Evolutionary conservation across 805 yeast genomes (phyloP), one percentile per base, ranked within the genome.

Genomic region (Ogataea ganodermae): DNA sequence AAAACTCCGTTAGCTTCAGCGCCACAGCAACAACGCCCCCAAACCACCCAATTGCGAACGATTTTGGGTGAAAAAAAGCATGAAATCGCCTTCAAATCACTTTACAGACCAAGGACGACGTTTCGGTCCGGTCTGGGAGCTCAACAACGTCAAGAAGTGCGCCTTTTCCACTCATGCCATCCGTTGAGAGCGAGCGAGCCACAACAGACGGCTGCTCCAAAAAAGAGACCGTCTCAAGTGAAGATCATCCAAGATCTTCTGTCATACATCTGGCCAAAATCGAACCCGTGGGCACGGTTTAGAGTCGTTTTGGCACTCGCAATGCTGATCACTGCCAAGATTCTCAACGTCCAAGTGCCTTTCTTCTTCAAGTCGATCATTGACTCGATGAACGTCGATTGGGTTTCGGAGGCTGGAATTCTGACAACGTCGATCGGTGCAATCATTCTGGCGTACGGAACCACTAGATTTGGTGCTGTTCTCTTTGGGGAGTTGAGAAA

Each of bases 321-420:
- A 0, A 71, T 94, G 48, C 74, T 94, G 49, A 78, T 94, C 3
- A 81, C 83, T 0, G 86, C 97, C 16, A 94, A 94, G 64, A 62
- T 94, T 6, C 72, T 94, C 30, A 94, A 91, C 64, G 96, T 94
- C 4, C 96, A 94, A 65, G 99, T 94, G 5, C 99, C 99, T 0
- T 90, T 94, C 63, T 91, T 81, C 67, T 94, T 94, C 76, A 94
- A 87, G 57, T 75, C 80, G 24, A 92, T 89, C 43, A 83, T 94
- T 38, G 98, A 94, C 69, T 80, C 83, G 10, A 91, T 92, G 97
- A 94, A 92, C 62, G 77, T 91, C 21, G 96, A 90, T 58, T 89
- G 96, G 95, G 70, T 73, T 5, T 68, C 74, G 14, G 75, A 81
- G 27, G 65, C 74, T n/a, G 86, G 89, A 1, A 72, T 84, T 0